Percentiles rank a stretch among this genome's conserved stretches.
Conservation (phyloP, 169 alveolate genomes). For the Plasmodium ovale region DNA sequence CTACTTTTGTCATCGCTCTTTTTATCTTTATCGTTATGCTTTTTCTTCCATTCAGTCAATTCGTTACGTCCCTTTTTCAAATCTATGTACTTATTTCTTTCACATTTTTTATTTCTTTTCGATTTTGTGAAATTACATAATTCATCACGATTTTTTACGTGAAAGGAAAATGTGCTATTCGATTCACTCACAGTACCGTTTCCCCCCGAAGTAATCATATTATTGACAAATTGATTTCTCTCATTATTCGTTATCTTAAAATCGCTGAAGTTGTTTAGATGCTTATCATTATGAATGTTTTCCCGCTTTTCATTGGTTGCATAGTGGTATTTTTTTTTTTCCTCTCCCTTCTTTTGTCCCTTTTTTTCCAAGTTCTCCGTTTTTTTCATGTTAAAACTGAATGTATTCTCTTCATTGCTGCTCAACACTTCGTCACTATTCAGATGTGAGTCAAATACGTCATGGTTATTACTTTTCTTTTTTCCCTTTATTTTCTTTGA, state of each 20-base stretch:
- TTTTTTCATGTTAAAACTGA: conserved; percentile 2
- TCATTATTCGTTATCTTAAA: not conserved
- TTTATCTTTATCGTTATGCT: not conserved
- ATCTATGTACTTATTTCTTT: not conserved
- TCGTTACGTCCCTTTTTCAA: not conserved
- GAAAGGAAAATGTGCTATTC: conserved; percentile 38
- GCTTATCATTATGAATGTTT: not conserved
- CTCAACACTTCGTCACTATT: not conserved
- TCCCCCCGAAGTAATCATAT: not conserved
- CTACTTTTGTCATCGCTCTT: not conserved
- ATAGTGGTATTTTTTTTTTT: not conserved
- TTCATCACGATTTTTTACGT: conserved; percentile 13
- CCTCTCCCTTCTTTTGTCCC: not conserved
- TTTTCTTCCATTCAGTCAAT: not conserved
- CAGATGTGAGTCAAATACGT: not conserved
- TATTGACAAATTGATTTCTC: not conserved
- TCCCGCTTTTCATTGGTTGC: not conserved
- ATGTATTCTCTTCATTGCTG: not conserved
- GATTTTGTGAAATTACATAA: not conserved
- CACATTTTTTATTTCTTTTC: conserved; percentile 15
- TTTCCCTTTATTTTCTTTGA: not conserved
- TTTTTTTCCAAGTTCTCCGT: not conserved
- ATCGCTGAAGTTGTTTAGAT: not conserved
- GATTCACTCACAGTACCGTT: not conserved
- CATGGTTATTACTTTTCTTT: not conserved